Evolutionary conservation across 306 rosid species (phyloP), one percentile per base, ranked within the genome.

Genomic region (Casuarina cunninghamiana): DNA sequence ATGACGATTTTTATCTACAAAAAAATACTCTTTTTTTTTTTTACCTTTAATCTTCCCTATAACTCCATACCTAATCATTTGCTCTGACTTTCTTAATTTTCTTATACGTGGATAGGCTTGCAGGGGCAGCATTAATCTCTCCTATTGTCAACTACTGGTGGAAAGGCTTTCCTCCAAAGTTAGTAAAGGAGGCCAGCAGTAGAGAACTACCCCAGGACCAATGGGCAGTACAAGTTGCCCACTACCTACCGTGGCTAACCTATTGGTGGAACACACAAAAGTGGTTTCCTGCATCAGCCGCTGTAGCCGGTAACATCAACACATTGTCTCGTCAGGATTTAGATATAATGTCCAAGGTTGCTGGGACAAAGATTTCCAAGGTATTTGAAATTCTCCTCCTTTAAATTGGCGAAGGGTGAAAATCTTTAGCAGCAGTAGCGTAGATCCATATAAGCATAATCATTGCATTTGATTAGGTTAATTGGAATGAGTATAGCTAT

Each of bases 61-160:
- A 26, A 49, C 72, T 42, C 32, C 32, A 26, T 26, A 26, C 32
- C 32, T 26, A 26, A 26, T 26, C 32, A 26, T 26, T 26, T 26
- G 32, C 32, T 26, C 32, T 26, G 32, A 26, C 0, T 26, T 26
- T 26, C 32, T 26, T 26, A 26, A 26, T 26, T 71, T 11, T 51
- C 45, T 71, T 13, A 50, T 60, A 41, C 55, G 53, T 3, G 50
- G 75, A 82, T 77, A 90, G 94, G 76, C 87, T 87, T 10, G 86
- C 89, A 5, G 93, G 87, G 35, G 93, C 84, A 10, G 67, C 81
- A 37, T 71, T 90, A 3, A 2, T 86, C 15, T 78, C 94, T 44
- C 91, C 91, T 1, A 85, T 78, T 41, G 12, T 79, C 16, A 90
- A 90, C 63, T 90, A 82, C 58, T 90, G 91, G 91, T 90, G 93